These are phyloP conservation scores for Starmerella apicola DNA, from an alignment of 805 yeast species.

Conservation along the genomic window DNA sequence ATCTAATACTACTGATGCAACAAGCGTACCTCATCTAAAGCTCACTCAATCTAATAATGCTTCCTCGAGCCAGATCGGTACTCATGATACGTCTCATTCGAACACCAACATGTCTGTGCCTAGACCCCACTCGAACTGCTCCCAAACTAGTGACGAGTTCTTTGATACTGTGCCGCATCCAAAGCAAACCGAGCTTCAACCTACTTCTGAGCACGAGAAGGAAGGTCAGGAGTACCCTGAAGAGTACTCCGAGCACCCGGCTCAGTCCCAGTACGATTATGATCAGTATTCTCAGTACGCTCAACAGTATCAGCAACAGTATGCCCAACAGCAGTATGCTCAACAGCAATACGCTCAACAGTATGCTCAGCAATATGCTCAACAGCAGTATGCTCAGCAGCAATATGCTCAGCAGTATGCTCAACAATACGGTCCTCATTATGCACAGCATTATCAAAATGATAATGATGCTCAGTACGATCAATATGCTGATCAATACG, in stretches of 20 bases:
- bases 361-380: background rate
- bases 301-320: background rate
- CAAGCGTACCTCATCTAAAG: no score
- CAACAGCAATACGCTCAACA: background rate
- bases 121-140: constrained; percentile 4
- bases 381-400: background rate
- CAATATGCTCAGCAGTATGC: background rate
- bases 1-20: no score
- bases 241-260: background rate
- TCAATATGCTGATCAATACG: no score
- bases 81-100: no score
- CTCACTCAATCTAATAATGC: no score
- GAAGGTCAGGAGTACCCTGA: background rate
- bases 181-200: background rate
- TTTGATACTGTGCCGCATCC: constrained; percentile 8
- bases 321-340: background rate
- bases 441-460: background rate
- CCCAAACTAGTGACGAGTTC: constrained; percentile 16
- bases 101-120: no score
- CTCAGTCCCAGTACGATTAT: background rate
- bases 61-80: no score
- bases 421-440: background rate
- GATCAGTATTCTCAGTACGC: background rate
- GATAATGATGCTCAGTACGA: no score
- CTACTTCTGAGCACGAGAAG: background rate